Base-by-base conservation (phyloP, 352 stramenopile genomes). In the Phytophthora fragariaefolia region DNA sequence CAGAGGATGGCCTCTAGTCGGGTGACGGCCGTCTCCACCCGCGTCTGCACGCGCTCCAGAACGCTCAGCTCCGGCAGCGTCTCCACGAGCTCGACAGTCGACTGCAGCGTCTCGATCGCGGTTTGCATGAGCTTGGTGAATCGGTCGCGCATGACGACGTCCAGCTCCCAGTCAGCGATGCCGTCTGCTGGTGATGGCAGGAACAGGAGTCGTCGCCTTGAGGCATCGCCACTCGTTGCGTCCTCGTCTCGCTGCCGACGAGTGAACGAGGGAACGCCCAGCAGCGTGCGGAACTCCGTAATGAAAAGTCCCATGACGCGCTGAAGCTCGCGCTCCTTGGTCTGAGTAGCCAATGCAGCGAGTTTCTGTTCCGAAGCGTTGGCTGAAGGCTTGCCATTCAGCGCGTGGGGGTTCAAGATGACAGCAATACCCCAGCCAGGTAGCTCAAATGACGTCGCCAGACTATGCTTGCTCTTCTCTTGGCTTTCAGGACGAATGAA, bases 1-100 rank as follows among this genome's bases (percentile, higher is more conserved):
- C 76, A 88, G 1, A 91, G 58, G 27, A 92, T 83, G 26, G 66
- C 53, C 54, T 93, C 80, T 6, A 93, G 57, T 38, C 82, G 61
- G 6, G 73, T 62, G 6, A 92, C 59, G 0, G 87, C 80, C 15
- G 54, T 73, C 30, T 73, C 60, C 38, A 95, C 84, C 56, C 79
- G 80, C 32, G 70, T 59, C 63, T 90, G 75, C 10, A 93, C 82
- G 46, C 82, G 83, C 42, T 83, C 65, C 5, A 91, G 56, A 20
- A 95, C 87, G 27, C 76, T 91, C 63, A 95, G 80, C 61, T 95
- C 74, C 10, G 85, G 72, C 65, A 95, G 85, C 23, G 82, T 71
- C 24, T 76, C 70, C 23, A 95, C 85, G 4, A 95, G 80, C 52
- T 86, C 59, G 40, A 89, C 74, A 40, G 89, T 91, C 22, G 87